A percentile compares a stretch with the other conserved stretches of the same genome.
Conservation (phyloP, 2,329 filamentous ascomycete species). For the Penicillium sp. region DNA sequence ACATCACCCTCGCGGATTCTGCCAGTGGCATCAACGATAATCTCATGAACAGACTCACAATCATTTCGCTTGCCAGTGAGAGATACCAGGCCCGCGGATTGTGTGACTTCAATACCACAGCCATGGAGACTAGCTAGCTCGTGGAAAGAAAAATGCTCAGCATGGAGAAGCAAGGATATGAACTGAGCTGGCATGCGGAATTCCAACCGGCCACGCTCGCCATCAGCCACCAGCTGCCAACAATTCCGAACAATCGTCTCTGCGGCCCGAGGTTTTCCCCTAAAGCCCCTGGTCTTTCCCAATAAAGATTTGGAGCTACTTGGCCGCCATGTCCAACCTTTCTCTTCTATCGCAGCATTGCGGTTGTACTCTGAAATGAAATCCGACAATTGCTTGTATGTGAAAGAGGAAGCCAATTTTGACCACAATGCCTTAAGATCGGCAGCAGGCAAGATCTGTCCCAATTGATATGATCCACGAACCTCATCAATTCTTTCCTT, state of each 20-base stretch:
- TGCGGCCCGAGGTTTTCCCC: slow-evolving; percentile 30
- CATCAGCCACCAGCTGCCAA: slow-evolving; percentile 34
- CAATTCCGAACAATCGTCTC: slow-evolving; percentile 39
- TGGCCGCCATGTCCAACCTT: slow-evolving; percentile 27
- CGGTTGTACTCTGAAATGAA: slow-evolving; percentile 22
- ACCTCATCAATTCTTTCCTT: slow-evolving; percentile 28
- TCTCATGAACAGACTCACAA: slow-evolving; percentile 34
- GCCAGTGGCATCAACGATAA: slow-evolving; percentile 29
- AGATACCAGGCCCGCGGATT: slow-evolving; percentile 32
- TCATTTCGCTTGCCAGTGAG: slow-evolving; percentile 32
- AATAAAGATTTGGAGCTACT: slow-evolving; percentile 25
- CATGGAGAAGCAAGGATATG: slow-evolving; percentile 31
- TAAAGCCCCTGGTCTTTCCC: slow-evolving; percentile 19
- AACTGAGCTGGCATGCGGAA: slow-evolving; percentile 26
- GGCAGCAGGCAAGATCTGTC: slow-evolving; percentile 22
- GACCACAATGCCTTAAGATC: slow-evolving; percentile 32
- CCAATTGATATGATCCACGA: slow-evolving; percentile 18
- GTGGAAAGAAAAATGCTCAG: slow-evolving; percentile 36
- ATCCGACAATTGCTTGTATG: slow-evolving; percentile 28
- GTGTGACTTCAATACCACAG: slow-evolving; percentile 37
- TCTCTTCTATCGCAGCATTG: not conserved
- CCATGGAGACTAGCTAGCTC: slow-evolving; percentile 33
- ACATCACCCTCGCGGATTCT: slow-evolving; percentile 31
- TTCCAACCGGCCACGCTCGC: slow-evolving; percentile 38
- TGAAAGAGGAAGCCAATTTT: slow-evolving; percentile 35